These are phyloP conservation scores for Kuraishia hungarica DNA, from an alignment of 805 yeast genomes.

Conservation along the genomic window DNA sequence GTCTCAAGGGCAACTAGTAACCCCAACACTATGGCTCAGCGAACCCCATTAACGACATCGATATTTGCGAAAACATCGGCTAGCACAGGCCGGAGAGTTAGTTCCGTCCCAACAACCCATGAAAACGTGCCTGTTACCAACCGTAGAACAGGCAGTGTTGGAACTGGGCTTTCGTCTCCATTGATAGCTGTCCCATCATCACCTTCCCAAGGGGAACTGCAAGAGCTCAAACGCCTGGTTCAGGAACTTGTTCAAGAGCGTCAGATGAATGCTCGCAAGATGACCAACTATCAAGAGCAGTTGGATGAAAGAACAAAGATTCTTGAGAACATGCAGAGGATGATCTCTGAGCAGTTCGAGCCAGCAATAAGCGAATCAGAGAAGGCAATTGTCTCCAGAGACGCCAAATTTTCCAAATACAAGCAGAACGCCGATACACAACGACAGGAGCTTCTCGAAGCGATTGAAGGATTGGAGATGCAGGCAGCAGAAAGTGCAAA, in stretches of 20 bases:
- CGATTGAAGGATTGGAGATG: constrained; percentile 43
- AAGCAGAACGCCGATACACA: constrained; percentile 42
- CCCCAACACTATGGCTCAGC: background rate
- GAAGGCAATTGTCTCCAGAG: constrained; percentile 31
- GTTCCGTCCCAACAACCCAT: background rate
- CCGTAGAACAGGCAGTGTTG: background rate
- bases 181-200: background rate
- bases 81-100: background rate
- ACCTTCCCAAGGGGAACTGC: background rate
- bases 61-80: background rate
- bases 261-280: constrained; percentile 1
- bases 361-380: constrained; percentile 40
- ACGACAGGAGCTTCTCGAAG: constrained; percentile 50
- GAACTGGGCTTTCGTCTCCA: background rate
- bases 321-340: constrained; percentile 36
- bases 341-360: constrained; percentile 36
- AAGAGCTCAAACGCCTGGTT: background rate
- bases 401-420: constrained; percentile 36
- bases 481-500: constrained; percentile 49
- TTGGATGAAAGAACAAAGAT: constrained; percentile 35
- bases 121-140: background rate
- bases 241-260: constrained; percentile 6
- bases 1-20: background rate
- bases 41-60: background rate
- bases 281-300: constrained; percentile 16